Evolutionary conservation across 2,329 filamentous ascomycete genomes (phyloP), one percentile per base, ranked within the genome.

Genomic region (Claviceps sp.): DNA sequence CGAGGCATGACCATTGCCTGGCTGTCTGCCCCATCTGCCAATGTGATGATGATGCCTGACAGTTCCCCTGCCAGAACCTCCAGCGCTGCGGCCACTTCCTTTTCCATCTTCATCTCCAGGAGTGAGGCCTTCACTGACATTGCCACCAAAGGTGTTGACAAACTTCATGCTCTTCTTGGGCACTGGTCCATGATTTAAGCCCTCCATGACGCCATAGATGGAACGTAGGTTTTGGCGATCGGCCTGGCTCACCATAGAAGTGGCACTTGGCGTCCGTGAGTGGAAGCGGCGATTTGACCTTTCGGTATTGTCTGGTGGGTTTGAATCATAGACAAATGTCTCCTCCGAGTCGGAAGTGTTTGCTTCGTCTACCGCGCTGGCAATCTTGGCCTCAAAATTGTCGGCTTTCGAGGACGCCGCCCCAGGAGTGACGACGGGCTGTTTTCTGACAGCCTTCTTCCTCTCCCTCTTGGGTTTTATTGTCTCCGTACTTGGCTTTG

Each of bases 251-350:
- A 67, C 76, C 77, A 85, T 82, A 5, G 91, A 97, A 4, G 91
- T 94, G 44, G 89, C 86, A 67, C 90, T 97, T 6, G 93, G 93
- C 1, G 93, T 98, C 56, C 93, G 82, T 20, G 91, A 97, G 69
- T 97, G 91, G 67, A 91, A 88, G 55, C 89, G 80, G 56, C 81
- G 79, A n/a, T 78, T 78, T 38, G 62, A 57, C 42, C 81, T 74
- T 51, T 83, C 79, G 48, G 71, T 74, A 48, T 64, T 68, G 58
- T 85, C 82, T 50, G 88, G 86, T 9, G 91, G 93, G 62, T 98
- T 98, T 26, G 93, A 97, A 67, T 98, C 93, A 70, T 98, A 98
- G 16, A 98, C 93, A 67, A 97, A 98, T 0, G 93, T 97, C 68
- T 97, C 93, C 62, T 96, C 93, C 1, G 91, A 97, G 66, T 98